Evolutionary conservation across 768 basidiomycete species (phyloP).

Genomic region (Lentinula detonsa): DNA sequence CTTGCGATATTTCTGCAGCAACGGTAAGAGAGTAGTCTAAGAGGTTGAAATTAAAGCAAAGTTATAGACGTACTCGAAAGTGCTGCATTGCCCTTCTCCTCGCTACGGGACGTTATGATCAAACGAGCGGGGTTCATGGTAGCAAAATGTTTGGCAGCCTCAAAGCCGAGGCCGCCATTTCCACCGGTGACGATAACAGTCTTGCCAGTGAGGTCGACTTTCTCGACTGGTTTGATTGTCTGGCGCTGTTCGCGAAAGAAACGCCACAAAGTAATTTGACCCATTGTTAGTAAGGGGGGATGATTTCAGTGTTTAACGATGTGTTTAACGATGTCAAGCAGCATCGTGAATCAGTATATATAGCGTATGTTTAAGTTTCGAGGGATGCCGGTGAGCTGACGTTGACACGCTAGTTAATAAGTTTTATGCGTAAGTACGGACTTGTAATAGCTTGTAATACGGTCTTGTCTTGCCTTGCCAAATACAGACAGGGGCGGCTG

Average conservation of each 20-base stretch:
- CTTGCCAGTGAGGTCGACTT: slow-evolving; percentile 19
- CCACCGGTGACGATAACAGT: slow-evolving; percentile 24
- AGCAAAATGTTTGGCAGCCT: slow-evolving; percentile 23
- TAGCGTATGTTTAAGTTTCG: neutral
- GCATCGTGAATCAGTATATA: too few relatives aligned
- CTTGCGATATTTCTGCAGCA: slow-evolving; percentile 15
- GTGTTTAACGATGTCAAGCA: neutral
- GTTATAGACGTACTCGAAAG: slow-evolving; percentile 12
- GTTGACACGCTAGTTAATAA: neutral
- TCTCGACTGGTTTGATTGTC: slow-evolving; percentile 11
- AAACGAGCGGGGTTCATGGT: slow-evolving; percentile 22
- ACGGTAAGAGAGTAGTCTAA: neutral
- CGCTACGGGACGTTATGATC: slow-evolving; percentile 20
- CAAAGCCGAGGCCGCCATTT: slow-evolving; percentile 26
- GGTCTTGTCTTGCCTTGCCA: too few relatives aligned
- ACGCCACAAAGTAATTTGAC: neutral
- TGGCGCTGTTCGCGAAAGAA: slow-evolving; percentile 3
- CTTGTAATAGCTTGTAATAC: too few relatives aligned
- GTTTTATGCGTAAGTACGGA: too few relatives aligned
- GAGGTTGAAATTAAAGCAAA: slow-evolving; percentile 9
- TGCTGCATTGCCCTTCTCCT: slow-evolving; percentile 17
- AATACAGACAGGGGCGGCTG: too few relatives aligned
- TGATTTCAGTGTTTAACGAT: neutral
- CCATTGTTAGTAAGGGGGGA: neutral
- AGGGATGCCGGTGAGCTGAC: neutral